Conservation (phyloP, 2,329 filamentous ascomycete species). For the Tolypocladium paradoxum region DNA sequence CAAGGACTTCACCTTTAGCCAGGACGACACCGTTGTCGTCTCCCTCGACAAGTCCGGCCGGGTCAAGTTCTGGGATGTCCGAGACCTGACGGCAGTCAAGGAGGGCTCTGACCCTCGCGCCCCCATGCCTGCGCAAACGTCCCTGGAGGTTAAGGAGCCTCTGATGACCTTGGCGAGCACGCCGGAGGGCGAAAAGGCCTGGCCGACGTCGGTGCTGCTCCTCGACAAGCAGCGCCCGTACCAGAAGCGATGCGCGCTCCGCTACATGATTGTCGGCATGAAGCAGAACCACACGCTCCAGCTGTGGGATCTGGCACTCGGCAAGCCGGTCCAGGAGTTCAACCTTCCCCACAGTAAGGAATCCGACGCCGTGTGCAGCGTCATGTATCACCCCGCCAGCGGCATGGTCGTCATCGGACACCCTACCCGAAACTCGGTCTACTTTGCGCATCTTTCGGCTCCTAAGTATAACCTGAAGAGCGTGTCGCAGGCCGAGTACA, state of each 20-base stretch:
- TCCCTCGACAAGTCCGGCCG: slow-evolving; percentile 94
- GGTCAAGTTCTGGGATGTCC: slow-evolving; percentile 97
- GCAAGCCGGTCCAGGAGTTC: slow-evolving; percentile 93
- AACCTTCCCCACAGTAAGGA: slow-evolving; percentile 94
- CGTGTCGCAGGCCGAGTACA: slow-evolving; percentile 80
- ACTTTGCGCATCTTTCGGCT: slow-evolving; percentile 90
- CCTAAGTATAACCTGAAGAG: slow-evolving; percentile 79
- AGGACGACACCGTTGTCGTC: slow-evolving; percentile 88
- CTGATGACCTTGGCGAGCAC: slow-evolving; percentile 80
- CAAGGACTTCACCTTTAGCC: slow-evolving; percentile 96
- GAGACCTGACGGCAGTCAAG: slow-evolving; percentile 53
- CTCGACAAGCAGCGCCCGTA: slow-evolving; percentile 94
- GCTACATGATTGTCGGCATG: slow-evolving; percentile 95
- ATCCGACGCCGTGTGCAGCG: slow-evolving; percentile 94
- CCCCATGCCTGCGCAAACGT: slow-evolving; percentile 42
- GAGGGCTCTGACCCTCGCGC: slow-evolving; percentile 39
- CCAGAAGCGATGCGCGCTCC: slow-evolving; percentile 75
- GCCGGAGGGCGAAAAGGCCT: slow-evolving; percentile 82
- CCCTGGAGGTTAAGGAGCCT: slow-evolving; percentile 74
- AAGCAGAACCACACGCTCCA: slow-evolving; percentile 99
- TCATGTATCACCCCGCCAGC: slow-evolving; percentile 84
- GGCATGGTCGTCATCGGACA: slow-evolving; percentile 94
- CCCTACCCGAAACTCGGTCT: slow-evolving; percentile 92
- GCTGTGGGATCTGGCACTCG: slow-evolving; percentile 92
- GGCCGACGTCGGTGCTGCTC: slow-evolving; percentile 91